These are phyloP conservation scores for Scalesia atractyloides DNA, from an alignment of 129 eudicot species.

Conservation along the genomic window DNA sequence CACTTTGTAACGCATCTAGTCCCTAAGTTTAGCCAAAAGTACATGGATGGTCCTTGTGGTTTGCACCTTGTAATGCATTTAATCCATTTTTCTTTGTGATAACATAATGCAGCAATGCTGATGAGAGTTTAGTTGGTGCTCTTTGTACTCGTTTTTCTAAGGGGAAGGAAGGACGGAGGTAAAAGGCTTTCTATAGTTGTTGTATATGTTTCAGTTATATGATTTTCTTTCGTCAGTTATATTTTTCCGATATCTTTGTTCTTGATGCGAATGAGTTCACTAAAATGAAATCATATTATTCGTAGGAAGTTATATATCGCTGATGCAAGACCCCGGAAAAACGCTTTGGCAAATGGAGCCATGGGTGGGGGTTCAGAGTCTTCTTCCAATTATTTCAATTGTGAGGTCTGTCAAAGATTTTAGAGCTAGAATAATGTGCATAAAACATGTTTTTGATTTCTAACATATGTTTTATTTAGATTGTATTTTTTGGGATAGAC, in stretches of 20 bases:
- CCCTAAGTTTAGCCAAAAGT: too few relatives aligned
- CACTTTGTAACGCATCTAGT: too few relatives aligned
- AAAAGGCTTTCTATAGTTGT: not conserved
- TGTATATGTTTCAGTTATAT: slow-evolving; percentile 1
- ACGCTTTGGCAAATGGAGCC: slow-evolving; percentile 97
- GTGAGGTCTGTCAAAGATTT: slow-evolving; percentile 65
- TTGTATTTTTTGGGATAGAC: slow-evolving; percentile 96
- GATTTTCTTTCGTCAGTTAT: not conserved
- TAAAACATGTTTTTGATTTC: slow-evolving; percentile 15
- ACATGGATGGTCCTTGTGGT: too few relatives aligned
- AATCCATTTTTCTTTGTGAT: not conserved
- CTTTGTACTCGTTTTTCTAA: slow-evolving; percentile 65
- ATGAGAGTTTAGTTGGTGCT: slow-evolving; percentile 96
- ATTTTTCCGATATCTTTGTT: slow-evolving; percentile 4
- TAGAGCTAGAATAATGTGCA: slow-evolving; percentile 18
- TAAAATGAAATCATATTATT: slow-evolving; percentile 16
- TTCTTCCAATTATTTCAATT: slow-evolving; percentile 82
- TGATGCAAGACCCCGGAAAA: slow-evolving; percentile 99
- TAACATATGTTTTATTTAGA: slow-evolving; percentile 46
- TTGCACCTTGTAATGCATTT: not conserved
- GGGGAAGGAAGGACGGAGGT: slow-evolving; percentile 60
- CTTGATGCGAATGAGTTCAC: slow-evolving; percentile 15
- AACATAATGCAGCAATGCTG: slow-evolving; percentile 73
- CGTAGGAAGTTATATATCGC: slow-evolving; percentile 92
- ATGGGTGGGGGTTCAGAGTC: slow-evolving; percentile 99